phyloP scores from a whole-genome alignment of 305 asterid species.

The Fraxinus ornus region DNA sequence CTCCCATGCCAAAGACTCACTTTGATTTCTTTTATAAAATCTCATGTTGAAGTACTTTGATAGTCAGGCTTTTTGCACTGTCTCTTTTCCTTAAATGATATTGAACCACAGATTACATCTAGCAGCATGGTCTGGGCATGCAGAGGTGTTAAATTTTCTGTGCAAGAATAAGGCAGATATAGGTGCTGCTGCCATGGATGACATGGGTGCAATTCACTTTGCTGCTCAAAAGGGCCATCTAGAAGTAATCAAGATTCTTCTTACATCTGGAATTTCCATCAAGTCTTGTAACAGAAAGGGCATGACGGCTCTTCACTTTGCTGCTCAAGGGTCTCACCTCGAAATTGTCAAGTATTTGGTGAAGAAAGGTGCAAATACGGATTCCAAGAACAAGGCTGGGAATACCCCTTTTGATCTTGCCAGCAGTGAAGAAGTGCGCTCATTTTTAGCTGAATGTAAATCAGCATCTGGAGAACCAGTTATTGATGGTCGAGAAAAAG shows the following conservation, averaged over 20 bases:
- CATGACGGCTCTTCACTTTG: constrained; percentile 91
- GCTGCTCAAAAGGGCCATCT: constrained; percentile 93
- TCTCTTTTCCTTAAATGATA: constrained; percentile 41
- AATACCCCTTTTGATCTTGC: constrained; percentile 73
- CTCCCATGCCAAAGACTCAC: not conserved
- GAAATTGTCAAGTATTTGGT: constrained; percentile 74
- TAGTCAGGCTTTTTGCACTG: not conserved
- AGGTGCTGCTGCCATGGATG: constrained; percentile 97
- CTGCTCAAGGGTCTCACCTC: constrained; percentile 79
- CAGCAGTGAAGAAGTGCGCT: constrained; percentile 58
- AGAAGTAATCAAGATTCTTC: constrained; percentile 62
- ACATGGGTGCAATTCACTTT: constrained; percentile 95
- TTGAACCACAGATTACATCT: constrained; percentile 67
- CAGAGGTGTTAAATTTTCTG: constrained; percentile 69
- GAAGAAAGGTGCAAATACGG: constrained; percentile 66
- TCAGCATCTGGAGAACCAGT: constrained; percentile 31
- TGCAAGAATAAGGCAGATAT: constrained; percentile 82
- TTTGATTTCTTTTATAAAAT: not conserved
- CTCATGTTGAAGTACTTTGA: not conserved
- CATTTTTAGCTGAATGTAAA: constrained; percentile 42
- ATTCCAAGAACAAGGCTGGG: constrained; percentile 76
- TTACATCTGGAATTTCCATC: constrained; percentile 60
- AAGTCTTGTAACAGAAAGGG: constrained; percentile 80
- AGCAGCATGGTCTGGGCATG: constrained; percentile 95
- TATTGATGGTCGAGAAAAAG: constrained; percentile 33